Evolutionary conservation across 305 asterid genomes (phyloP), one percentile per base, ranked within the genome.

Genomic region (Fraxinus dipetala): DNA sequence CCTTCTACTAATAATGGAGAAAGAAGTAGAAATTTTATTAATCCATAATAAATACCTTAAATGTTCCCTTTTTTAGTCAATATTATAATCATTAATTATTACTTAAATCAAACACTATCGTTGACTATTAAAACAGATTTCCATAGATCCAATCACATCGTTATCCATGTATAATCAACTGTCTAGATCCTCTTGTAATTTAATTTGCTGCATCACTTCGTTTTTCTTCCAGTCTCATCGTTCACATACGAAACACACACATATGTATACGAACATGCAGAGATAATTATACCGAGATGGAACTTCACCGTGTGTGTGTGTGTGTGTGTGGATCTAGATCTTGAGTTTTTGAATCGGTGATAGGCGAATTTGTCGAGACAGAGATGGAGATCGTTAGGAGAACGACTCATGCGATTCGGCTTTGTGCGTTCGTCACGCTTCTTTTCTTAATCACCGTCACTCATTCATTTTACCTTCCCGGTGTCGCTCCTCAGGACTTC

Each of bases 401-500:
- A 78, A 87, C 35, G 82, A 84, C 85, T 84, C 88, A 72, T 77
- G 82, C 80, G 86, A 78, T 86, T 65, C 76, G 76, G 83, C 24
- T 85, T 77, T 77, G 83, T 72, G 78, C 83, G 77, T 63, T 84
- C 77, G 31, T 89, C 72, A 32, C 88, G 85, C 75, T 88, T 76
- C 85, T 89, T 56, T 81, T 88, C 80, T 85, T 90, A 79, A 77
- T 84, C 87, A 78, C 81, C 87, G 82, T 83, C 77, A 94, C 84
- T 70, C 87, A 87, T 82, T 89, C 91, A 76, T 92, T 94, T 85
- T 94, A 94, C 88, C 94, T 94, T 67, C 98, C 98, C 1, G 38
- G 35, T 32, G 35, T 32, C 76, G 98, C 98, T 84, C 98, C 98
- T 36, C 94, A 94, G 32, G 97, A 94, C 90, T 92, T 94, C 87